Base-by-base conservation (phyloP, 2,329 filamentous ascomycete genomes). In the Penicillium occitanis region DNA sequence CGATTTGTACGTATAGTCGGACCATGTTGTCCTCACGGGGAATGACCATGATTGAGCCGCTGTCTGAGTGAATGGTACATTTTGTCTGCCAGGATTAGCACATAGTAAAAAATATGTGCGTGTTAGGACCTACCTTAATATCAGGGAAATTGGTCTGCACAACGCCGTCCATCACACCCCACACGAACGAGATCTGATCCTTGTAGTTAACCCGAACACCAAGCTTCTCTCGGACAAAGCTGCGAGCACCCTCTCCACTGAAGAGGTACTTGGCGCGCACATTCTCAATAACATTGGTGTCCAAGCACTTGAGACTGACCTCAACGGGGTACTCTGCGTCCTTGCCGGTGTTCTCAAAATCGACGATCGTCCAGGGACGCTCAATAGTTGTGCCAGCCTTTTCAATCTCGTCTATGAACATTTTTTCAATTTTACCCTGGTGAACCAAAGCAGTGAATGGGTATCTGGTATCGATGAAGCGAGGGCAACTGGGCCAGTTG, bases 401-500 rank as follows among this genome's bases (percentile, higher is more conserved):
- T 69, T 85, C 79, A 37, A 89, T 83, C 70, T 89, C 87, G 42
- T 84, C 82, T 60, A 88, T 83, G 72, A 88, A 87, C 2, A 87
- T 85, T 37, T 84, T 78, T 78, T 88, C 86, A 60, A 88, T 88
- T 73, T 88, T 75, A 17, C 86, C 86, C 73, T 88, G 86, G 72
- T 88, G 86, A 6, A 88, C 77, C 4, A 88, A 79, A 35, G 86
- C 87, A 35, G 86, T 88, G 75, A 87, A 88, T 0, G 86, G 86
- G 70, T 88, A 88, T 71, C 86, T 79, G 35, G 87, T 86, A 71
- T 89, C 87, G 67, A 89, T 87, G 78, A 96, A 97, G 70, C 87
- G 88, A 0, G 93, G 93, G 78, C 93, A 97, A 74, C 90, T 93
- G 5, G 92, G 90, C 92, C 92, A 97, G 51, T 83, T 89, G 28